Base-by-base conservation (phyloP, 2,329 filamentous ascomycete genomes). In the Diaporthe sp. region DNA sequence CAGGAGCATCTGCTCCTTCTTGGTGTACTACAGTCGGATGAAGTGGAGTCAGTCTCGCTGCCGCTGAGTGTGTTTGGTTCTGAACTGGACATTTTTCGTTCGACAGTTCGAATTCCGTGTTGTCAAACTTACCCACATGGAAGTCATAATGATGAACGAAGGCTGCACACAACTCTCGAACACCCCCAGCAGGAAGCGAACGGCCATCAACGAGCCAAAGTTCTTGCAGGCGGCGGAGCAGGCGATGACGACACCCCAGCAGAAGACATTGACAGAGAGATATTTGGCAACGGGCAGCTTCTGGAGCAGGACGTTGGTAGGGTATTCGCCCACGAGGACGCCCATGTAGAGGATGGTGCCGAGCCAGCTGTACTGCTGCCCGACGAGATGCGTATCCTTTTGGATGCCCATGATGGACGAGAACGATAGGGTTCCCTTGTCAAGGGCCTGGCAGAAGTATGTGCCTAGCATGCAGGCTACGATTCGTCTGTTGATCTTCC, bases 381-480 rank as follows among this genome's bases (percentile, higher is more conserved):
- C 85, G 7, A 79, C 77, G 5, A 87, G 82, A 22, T 85, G 76
- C 0, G 80, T 78, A 19, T 81, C 79, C 17, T 75, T 25, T 37
- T 77, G 73, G 59, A 81, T 79, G 55, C 77, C 76, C 82, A 81
- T 80, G 44, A 81, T 78, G 19, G 80, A 80, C 1, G 79, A 75
- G 53, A 81, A 82, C 9, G 77, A 78, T 17, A 81, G 77, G 3
- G 79, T 81, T 1, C 80, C 80, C 58, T 81, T 82, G 68, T 82
- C 80, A 4, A 85, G 77, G 25, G 82, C 86, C 80, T 82, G 84
- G 75, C 79, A 83, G 80, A 81, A 88, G 79, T 89, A 91, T 51
- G 86, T 88, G 73, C 86, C 87, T 61, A 87, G 82, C 79, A 89
- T 87, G 79, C 88, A 89, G 15, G 85, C 87, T 73, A 90, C 80